Evolutionary conservation across 495 filamentous ascomycete species (phyloP).

Genomic region (Letharia lupina): DNA sequence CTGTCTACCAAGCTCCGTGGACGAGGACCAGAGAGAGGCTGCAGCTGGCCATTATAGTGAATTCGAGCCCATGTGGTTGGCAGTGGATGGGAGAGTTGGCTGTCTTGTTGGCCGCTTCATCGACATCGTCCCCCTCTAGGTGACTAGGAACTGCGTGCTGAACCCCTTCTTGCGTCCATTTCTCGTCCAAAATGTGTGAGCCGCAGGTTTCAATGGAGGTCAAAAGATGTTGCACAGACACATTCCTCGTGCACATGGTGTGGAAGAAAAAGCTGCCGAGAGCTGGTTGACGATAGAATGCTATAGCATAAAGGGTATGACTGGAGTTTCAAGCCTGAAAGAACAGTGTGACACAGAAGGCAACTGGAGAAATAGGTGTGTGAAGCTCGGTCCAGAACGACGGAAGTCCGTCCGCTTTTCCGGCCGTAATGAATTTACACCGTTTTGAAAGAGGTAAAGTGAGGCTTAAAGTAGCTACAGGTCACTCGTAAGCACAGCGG

Average conservation of each 20-base stretch:
- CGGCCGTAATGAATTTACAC: not conserved
- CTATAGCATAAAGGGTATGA: not conserved
- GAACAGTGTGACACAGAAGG: not conserved
- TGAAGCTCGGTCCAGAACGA: not conserved
- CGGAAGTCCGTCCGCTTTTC: not conserved
- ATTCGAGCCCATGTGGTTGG: not conserved
- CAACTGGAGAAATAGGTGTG: not conserved
- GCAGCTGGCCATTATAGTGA: not conserved
- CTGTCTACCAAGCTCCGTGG: conserved; percentile 6
- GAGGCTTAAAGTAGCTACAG: too few relatives aligned
- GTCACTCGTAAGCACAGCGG: too few relatives aligned
- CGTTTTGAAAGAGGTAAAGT: not conserved
- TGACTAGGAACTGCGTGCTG: not conserved
- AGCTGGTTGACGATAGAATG: not conserved
- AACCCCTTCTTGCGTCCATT: not conserved
- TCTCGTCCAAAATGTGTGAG: not conserved
- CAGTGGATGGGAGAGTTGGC: not conserved
- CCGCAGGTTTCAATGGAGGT: not conserved
- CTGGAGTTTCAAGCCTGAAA: not conserved
- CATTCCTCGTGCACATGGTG: not conserved
- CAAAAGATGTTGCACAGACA: not conserved
- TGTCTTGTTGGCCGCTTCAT: not conserved
- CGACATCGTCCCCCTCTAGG: not conserved
- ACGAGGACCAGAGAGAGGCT: conserved; percentile 5
- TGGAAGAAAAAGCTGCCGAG: not conserved